Evolutionary conservation across 106 monocot genomes (phyloP).

Genomic region (Posidonia australis): DNA sequence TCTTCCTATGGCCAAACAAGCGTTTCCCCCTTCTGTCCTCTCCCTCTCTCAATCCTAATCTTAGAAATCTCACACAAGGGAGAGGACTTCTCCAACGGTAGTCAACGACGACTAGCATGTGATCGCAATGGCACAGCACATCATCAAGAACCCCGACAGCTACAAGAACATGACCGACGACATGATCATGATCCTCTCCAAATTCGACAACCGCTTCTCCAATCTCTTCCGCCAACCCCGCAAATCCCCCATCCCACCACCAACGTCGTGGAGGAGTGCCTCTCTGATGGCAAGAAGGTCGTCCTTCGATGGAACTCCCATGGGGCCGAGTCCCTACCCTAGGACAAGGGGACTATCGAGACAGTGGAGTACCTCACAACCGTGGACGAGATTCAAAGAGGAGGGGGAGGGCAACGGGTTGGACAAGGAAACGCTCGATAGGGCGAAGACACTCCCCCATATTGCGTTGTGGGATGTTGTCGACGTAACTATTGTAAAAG

Average conservation of each 20-base stretch:
- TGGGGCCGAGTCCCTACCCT: slow-evolving; percentile 22
- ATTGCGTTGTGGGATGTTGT: too few relatives aligned
- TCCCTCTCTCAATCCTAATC: neutral
- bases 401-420: neutral
- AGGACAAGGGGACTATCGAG: slow-evolving; percentile 39
- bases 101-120: slow-evolving; percentile 58
- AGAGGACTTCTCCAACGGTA: neutral
- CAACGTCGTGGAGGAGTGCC: neutral
- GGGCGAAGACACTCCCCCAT: slow-evolving; percentile 56
- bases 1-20: too few relatives aligned
- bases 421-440: slow-evolving; percentile 9
- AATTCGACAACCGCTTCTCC: slow-evolving; percentile 70
- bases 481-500: too few relatives aligned
- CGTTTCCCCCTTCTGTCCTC: too few relatives aligned
- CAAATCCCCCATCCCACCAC: slow-evolving; percentile 2
- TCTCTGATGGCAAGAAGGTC: slow-evolving; percentile 37
- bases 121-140: slow-evolving; percentile 63
- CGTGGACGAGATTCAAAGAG: slow-evolving; percentile 43
- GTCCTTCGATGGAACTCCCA: slow-evolving; percentile 54
- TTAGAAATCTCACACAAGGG: neutral
- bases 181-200: slow-evolving; percentile 83
- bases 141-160: slow-evolving; percentile 53
- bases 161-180: slow-evolving; percentile 63
- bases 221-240: slow-evolving; percentile 11
- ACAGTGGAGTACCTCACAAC: slow-evolving; percentile 47